phyloP scores from a whole-genome alignment of 2,329 filamentous ascomycete genomes.

The Diaporthe capsici region DNA sequence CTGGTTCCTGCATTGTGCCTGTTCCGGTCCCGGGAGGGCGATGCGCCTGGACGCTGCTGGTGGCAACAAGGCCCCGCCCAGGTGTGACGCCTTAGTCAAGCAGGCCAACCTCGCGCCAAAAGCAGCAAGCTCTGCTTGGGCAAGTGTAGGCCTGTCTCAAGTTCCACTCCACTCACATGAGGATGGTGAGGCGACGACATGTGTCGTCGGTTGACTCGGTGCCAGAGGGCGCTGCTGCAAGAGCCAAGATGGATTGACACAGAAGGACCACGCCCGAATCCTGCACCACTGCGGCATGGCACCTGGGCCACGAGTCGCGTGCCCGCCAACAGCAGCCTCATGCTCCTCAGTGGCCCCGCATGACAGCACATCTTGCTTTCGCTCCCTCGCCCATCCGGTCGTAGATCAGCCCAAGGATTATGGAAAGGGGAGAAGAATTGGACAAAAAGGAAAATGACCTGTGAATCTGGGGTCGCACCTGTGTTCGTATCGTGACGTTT shows the following conservation, averaged over 20 bases:
- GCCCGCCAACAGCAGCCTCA: conserved; percentile 18
- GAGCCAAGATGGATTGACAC: conserved; percentile 13
- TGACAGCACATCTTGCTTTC: conserved; percentile 22
- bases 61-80: conserved; percentile 19
- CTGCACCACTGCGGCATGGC: neutral
- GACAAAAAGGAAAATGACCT: neutral
- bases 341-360: neutral
- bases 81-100: conserved; percentile 14
- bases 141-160: neutral
- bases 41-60: conserved; percentile 6
- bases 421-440: neutral
- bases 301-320: conserved; percentile 21
- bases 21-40: neutral
- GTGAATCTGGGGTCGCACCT: conserved; percentile 19
- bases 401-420: conserved; percentile 4
- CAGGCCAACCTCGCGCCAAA: neutral
- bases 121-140: neutral
- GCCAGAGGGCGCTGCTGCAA: neutral
- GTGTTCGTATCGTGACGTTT: conserved; percentile 15
- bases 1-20: conserved; percentile 25
- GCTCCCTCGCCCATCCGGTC: conserved; percentile 7
- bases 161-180: neutral
- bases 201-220: conserved; percentile 23
- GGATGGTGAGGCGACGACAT: neutral
- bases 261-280: conserved; percentile 3